Evolutionary conservation across 345 rosid genomes (phyloP).

Genomic region (Brassica cretica): DNA sequence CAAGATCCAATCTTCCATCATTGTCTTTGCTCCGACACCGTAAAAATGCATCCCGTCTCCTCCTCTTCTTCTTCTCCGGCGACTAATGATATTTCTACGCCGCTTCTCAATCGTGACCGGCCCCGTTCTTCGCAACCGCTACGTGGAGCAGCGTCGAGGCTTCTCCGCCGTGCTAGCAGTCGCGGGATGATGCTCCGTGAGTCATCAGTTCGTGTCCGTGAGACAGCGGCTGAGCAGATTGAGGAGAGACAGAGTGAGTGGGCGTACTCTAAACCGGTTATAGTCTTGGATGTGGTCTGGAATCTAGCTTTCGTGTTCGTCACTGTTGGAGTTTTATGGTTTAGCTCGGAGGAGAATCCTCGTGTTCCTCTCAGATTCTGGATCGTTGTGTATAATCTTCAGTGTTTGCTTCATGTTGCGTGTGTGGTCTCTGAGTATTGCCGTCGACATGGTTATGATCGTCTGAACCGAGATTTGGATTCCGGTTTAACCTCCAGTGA

Average conservation of each 20-base stretch:
- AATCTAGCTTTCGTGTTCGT: slow-evolving; percentile 57
- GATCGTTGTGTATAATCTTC: slow-evolving; percentile 62
- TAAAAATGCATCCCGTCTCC: background rate
- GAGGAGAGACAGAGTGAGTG: slow-evolving; percentile 74
- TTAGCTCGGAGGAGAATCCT: slow-evolving; percentile 56
- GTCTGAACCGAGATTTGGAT: background rate
- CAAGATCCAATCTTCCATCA: background rate
- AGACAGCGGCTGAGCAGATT: slow-evolving; percentile 83
- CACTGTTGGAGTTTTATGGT: slow-evolving; percentile 45
- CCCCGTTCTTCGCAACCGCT: slow-evolving; percentile 50
- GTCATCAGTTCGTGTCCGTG: slow-evolving; percentile 77
- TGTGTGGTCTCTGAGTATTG: slow-evolving; percentile 57
- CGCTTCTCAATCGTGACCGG: slow-evolving; percentile 47
- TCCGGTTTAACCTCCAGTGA: slow-evolving; percentile 19
- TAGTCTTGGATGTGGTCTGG: slow-evolving; percentile 68
- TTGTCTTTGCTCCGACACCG: background rate
- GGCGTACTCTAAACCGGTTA: slow-evolving; percentile 72
- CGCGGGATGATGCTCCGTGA: slow-evolving; percentile 75
- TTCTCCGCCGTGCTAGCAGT: slow-evolving; percentile 70
- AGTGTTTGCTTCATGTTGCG: slow-evolving; percentile 64
- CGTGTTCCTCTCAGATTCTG: slow-evolving; percentile 67
- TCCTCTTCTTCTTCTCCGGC: slow-evolving; percentile 33
- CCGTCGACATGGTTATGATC: background rate
- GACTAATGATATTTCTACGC: slow-evolving; percentile 41
- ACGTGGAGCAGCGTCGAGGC: slow-evolving; percentile 60